These are phyloP conservation scores for Gillenia trifoliata DNA, from an alignment of 306 rosid genomes.

Conservation along the genomic window DNA sequence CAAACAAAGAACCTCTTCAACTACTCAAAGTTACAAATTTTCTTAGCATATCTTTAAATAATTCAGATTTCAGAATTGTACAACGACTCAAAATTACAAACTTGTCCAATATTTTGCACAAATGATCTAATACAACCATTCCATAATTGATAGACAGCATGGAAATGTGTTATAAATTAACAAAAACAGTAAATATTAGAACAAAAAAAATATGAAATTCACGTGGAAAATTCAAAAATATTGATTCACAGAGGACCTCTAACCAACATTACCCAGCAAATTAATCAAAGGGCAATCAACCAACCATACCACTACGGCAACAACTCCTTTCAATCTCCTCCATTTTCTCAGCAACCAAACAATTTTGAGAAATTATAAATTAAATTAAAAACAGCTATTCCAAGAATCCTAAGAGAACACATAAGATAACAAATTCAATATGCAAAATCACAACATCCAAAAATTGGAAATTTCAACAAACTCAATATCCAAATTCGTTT, in stretches of 20 bases:
- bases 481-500: background rate
- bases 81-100: background rate
- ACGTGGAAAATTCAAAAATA: background rate
- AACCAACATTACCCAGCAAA: background rate
- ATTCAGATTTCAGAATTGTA: slow-evolving; percentile 11
- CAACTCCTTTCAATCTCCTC: background rate
- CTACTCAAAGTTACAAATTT: background rate
- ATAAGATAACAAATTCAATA: background rate
- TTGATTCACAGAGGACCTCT: background rate
- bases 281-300: background rate
- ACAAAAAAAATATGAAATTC: background rate
- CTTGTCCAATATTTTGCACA: background rate
- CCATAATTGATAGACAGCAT: background rate
- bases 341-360: slow-evolving; percentile 1
- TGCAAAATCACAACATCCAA: background rate
- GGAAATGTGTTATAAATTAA: background rate
- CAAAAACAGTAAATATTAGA: background rate
- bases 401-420: background rate
- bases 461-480: background rate
- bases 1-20: background rate
- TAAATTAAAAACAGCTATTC: background rate
- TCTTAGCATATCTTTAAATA: background rate
- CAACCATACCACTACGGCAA: background rate
- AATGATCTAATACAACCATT: background rate
- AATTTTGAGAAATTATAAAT: background rate